Evolutionary conservation across 2,329 filamentous ascomycete species (phyloP).

Genomic region (Ceratocystis colombiana): DNA sequence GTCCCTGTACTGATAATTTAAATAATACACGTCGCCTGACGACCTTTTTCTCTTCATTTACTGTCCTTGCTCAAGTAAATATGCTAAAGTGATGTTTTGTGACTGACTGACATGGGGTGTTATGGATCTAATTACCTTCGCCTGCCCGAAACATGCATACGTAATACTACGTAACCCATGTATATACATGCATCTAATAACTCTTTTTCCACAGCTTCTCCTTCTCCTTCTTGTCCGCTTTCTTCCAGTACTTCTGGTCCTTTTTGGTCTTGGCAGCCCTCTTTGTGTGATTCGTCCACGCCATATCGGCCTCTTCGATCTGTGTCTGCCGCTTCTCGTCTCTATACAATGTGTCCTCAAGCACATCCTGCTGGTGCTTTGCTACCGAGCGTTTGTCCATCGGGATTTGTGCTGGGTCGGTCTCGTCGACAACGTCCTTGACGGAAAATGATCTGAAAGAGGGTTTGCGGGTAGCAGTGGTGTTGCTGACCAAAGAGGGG

Average conservation of each 20-base stretch:
- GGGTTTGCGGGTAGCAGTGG: neutral
- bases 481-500: neutral
- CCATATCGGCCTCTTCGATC: slow-evolving; percentile 1
- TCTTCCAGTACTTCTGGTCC: slow-evolving; percentile 18
- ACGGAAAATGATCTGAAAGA: neutral
- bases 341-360: neutral
- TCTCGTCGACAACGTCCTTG: slow-evolving; percentile 6
- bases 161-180: neutral
- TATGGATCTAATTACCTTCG: neutral
- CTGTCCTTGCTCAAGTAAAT: neutral
- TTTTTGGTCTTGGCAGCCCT: neutral
- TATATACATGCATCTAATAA: neutral
- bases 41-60: neutral
- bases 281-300: neutral
- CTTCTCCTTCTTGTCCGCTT: slow-evolving; percentile 15
- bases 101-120: neutral
- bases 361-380: neutral
- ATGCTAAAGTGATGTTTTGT: neutral
- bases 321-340: neutral
- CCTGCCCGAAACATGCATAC: neutral
- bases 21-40: slow-evolving; percentile 5
- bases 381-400: neutral
- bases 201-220: neutral
- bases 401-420: neutral
- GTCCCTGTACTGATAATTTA: slow-evolving; percentile 3